Percentiles rank a stretch among this genome's conserved stretches.
These are phyloP conservation scores for Elsinoe perseae DNA, from an alignment of 2,329 filamentous ascomycete species.

Conservation along the genomic window DNA sequence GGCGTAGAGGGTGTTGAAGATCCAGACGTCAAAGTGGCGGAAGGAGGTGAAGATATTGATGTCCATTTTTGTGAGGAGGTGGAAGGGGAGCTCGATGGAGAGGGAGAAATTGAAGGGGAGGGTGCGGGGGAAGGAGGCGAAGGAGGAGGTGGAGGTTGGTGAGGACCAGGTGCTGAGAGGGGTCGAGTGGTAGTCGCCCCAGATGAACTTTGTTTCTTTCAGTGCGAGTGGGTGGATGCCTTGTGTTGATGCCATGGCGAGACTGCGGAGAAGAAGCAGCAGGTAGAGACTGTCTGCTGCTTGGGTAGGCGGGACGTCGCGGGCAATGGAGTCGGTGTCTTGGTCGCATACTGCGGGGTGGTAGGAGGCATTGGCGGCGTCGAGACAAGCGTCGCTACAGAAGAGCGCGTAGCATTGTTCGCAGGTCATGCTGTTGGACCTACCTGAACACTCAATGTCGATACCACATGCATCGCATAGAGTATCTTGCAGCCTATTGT, in stretches of 20 bases:
- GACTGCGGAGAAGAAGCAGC: slow-evolving; percentile 49
- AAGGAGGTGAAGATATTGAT: slow-evolving; percentile 59
- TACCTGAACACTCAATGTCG: slow-evolving; percentile 47
- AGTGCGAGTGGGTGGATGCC: slow-evolving; percentile 52
- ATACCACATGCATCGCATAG: slow-evolving; percentile 85
- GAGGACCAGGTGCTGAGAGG: slow-evolving; percentile 20
- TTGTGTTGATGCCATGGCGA: slow-evolving; percentile 56
- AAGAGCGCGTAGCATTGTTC: slow-evolving; percentile 53
- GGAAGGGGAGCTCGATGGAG: slow-evolving; percentile 66
- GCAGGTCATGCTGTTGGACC: slow-evolving; percentile 32
- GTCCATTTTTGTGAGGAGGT: slow-evolving; percentile 78
- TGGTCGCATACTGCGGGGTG: slow-evolving; percentile 52
- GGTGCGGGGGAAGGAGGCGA: slow-evolving; percentile 42
- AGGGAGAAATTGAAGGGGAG: slow-evolving; percentile 71
- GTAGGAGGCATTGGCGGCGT: slow-evolving; percentile 48
- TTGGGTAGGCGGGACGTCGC: slow-evolving; percentile 49
- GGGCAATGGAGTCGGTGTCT: slow-evolving; percentile 50
- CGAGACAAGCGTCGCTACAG: slow-evolving; percentile 50
- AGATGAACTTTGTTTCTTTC: slow-evolving; percentile 55
- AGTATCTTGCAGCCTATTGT: slow-evolving; percentile 76
- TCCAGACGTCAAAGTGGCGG: slow-evolving; percentile 61
- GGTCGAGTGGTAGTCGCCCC: slow-evolving; percentile 53
- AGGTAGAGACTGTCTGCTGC: slow-evolving; percentile 55
- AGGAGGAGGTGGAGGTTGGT: slow-evolving; percentile 14
- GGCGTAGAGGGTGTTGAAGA: slow-evolving; percentile 83